Evolutionary conservation across 1,284 basidiomycete species (phyloP).

Genomic region (Sanghuangporus sanghuang): DNA sequence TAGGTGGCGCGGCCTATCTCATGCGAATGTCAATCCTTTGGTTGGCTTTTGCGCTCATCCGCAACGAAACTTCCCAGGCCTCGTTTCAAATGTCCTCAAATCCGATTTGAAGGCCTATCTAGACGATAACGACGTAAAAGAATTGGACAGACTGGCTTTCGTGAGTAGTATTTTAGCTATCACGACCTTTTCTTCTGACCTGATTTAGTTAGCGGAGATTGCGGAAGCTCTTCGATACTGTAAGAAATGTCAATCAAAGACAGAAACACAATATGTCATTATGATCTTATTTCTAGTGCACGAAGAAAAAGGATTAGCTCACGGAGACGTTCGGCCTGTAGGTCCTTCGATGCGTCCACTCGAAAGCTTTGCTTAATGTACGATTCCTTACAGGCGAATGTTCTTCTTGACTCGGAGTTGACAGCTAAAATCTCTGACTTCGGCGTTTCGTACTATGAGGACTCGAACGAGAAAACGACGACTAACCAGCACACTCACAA

Average conservation of each 20-base stretch:
- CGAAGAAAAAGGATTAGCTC: background rate
- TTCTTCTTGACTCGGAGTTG: background rate
- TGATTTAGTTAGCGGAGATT: background rate
- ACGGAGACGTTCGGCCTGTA: conserved; percentile 4
- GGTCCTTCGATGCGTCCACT: background rate
- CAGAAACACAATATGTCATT: background rate
- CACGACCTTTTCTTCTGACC: background rate
- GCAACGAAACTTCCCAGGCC: background rate
- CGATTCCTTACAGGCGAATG: conserved; percentile 1
- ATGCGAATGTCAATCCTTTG: conserved; percentile 7
- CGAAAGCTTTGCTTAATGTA: too few species aligned
- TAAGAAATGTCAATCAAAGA: background rate
- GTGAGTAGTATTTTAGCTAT: background rate
- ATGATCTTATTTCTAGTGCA: background rate
- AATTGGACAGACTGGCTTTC: background rate
- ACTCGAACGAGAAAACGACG: background rate
- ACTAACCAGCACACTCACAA: background rate
- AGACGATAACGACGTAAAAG: background rate
- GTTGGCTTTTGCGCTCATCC: background rate
- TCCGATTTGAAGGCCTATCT: background rate
- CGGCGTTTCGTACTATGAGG: background rate
- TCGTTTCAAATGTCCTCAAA: background rate
- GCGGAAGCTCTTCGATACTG: background rate
- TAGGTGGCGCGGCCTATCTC: background rate
- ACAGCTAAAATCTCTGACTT: conserved; percentile 6